These are phyloP conservation scores for Meripilus lineatus DNA, from an alignment of 1,284 basidiomycete species.

Conservation along the genomic window DNA sequence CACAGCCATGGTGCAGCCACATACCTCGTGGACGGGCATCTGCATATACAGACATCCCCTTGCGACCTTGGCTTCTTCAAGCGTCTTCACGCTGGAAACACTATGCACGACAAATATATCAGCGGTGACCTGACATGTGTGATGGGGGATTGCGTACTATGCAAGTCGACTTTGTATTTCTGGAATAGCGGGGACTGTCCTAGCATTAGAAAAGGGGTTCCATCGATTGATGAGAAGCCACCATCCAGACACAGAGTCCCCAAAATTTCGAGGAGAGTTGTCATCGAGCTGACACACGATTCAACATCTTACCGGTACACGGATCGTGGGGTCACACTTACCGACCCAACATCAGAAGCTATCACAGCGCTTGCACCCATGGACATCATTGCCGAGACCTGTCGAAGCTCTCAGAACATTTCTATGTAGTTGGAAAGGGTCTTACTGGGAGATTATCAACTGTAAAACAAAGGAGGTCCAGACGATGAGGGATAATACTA, in stretches of 20 bases:
- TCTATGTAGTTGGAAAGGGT: neutral
- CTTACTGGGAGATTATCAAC: conserved; percentile 89
- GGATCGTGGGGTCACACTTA: conserved; percentile 32
- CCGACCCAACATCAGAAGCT: conserved; percentile 92
- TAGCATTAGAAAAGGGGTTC: conserved; percentile 85
- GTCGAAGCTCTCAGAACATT: conserved; percentile 12
- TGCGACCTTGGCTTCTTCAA: conserved; percentile 90
- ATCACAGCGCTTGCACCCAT: conserved; percentile 93
- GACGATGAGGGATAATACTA: conserved; percentile 6
- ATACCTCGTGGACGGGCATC: conserved; percentile 89
- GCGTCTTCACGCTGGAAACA: conserved; percentile 91
- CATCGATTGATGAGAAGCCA: conserved; percentile 92
- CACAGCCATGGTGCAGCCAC: conserved; percentile 14
- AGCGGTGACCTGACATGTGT: neutral
- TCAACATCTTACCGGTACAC: conserved; percentile 2
- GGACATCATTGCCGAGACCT: conserved; percentile 89
- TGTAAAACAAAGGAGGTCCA: conserved; percentile 26
- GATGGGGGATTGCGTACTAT: conserved; percentile 59
- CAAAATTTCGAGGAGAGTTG: conserved; percentile 91
- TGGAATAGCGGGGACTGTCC: conserved; percentile 86
- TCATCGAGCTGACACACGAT: conserved; percentile 68
- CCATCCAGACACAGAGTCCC: conserved; percentile 95
- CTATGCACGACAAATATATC: conserved; percentile 34
- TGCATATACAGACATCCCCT: conserved; percentile 89
- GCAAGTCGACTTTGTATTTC: conserved; percentile 95